Percentiles rank a stretch among this genome's conserved stretches.
Evolutionary conservation across 78 protist genomes (phyloP).

Genomic region (Trichosphaerium sp.): DNA sequence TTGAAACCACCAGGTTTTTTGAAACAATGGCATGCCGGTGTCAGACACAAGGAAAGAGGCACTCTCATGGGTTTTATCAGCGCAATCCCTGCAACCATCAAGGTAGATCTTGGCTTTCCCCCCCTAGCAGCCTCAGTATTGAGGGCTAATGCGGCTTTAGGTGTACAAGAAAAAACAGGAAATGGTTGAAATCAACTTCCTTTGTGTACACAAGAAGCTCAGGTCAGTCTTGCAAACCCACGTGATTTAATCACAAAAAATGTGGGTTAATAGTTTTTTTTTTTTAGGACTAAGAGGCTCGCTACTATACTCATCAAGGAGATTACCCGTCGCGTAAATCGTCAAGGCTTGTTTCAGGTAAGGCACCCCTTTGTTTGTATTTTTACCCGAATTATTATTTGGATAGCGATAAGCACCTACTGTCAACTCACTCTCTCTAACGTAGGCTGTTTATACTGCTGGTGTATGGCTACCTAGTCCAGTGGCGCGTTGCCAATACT

Average conservation of each 20-base stretch:
- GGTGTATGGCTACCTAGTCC: constrained; percentile 87
- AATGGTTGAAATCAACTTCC: constrained; percentile 92
- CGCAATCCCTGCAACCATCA: constrained; percentile 80
- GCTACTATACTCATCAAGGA: constrained; percentile 97
- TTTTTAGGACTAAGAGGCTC: constrained; percentile 78
- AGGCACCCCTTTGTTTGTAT: neutral
- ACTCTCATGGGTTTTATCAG: constrained; percentile 88
- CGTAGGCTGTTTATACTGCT: constrained; percentile 90
- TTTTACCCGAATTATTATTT: neutral
- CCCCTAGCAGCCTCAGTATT: neutral
- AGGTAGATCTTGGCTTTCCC: neutral
- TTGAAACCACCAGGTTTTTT: constrained; percentile 81
- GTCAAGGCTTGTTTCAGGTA: constrained; percentile 76
- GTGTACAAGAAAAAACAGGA: neutral
- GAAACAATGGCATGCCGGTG: constrained; percentile 82
- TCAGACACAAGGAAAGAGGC: constrained; percentile 44
- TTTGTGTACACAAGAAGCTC: constrained; percentile 92
- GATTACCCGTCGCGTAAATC: constrained; percentile 91
- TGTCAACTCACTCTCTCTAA: too few relatives aligned
- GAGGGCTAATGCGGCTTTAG: too few relatives aligned
- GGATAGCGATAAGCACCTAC: neutral
- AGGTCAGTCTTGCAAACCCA: too few relatives aligned
- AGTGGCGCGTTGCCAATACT: constrained; percentile 76
- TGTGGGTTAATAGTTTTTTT: too few relatives aligned
- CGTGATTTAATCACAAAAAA: too few relatives aligned